Conservation (phyloP, 495 filamentous ascomycete species). For the Rostrohypoxylon terebratum region DNA sequence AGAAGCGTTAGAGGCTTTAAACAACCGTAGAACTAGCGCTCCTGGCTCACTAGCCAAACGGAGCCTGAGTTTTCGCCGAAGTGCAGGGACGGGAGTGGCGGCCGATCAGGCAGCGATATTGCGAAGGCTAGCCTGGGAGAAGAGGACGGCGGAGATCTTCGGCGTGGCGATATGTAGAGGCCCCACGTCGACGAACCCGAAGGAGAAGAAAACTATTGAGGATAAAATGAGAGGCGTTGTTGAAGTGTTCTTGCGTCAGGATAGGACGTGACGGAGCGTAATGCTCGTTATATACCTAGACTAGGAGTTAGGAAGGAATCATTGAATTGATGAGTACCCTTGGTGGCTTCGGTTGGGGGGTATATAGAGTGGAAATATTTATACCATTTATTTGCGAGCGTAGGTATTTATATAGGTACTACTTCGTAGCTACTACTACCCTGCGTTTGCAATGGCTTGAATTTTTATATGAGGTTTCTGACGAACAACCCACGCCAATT, state of each 20-base stretch:
- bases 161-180: slow-evolving; percentile 59
- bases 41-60: slow-evolving; percentile 46
- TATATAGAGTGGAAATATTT: slow-evolving; percentile 13
- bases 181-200: slow-evolving; percentile 55
- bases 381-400: neutral
- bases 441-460: too few relatives aligned
- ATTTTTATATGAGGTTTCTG: too few relatives aligned
- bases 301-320: neutral
- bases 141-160: slow-evolving; percentile 61
- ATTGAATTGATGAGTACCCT: neutral
- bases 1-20: slow-evolving; percentile 48
- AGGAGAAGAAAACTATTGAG: slow-evolving; percentile 59
- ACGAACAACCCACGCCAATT: too few relatives aligned
- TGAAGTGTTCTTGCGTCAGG: slow-evolving; percentile 55
- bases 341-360: neutral
- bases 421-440: too few relatives aligned
- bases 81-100: slow-evolving; percentile 37
- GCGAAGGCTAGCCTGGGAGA: slow-evolving; percentile 59
- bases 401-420: neutral
- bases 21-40: slow-evolving; percentile 36
- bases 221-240: slow-evolving; percentile 57
- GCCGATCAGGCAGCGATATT: slow-evolving; percentile 50
- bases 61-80: slow-evolving; percentile 57
- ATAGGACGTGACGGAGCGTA: neutral
- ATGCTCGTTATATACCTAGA: neutral